Evolutionary conservation across 2,329 filamentous ascomycete species (phyloP).

Genomic region (Talaromyces sp.): DNA sequence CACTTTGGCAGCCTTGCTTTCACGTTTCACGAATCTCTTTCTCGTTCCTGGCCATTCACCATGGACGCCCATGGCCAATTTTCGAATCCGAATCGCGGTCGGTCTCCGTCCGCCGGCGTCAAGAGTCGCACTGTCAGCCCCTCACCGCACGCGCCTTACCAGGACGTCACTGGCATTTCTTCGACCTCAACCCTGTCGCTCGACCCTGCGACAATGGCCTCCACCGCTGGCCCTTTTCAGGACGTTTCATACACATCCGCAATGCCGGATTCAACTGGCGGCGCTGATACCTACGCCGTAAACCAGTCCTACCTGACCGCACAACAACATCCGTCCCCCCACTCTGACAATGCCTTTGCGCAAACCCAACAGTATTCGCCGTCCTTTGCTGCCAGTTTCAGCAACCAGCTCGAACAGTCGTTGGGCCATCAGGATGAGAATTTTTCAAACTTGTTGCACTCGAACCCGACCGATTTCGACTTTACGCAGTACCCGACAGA

Average conservation of each 20-base stretch:
- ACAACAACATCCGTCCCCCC: constrained; percentile 23
- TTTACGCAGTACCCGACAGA: constrained; percentile 34
- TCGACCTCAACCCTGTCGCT: constrained; percentile 25
- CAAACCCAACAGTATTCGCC: constrained; percentile 30
- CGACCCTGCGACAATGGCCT: constrained; percentile 27
- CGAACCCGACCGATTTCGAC: constrained; percentile 32
- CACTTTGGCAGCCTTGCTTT: neutral
- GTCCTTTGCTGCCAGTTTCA: constrained; percentile 32
- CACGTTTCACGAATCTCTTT: neutral
- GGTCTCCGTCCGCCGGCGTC: constrained; percentile 31
- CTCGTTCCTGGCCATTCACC: neutral
- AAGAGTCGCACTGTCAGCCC: constrained; percentile 39
- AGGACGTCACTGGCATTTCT: constrained; percentile 17
- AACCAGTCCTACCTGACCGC: constrained; percentile 30
- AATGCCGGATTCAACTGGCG: constrained; percentile 17
- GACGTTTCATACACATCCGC: constrained; percentile 27
- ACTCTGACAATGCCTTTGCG: constrained; percentile 27
- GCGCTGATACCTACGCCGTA: constrained; percentile 30
- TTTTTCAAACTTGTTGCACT: constrained; percentile 34
- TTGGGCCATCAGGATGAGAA: constrained; percentile 28
- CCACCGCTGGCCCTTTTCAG: constrained; percentile 24
- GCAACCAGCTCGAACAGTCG: constrained; percentile 31
- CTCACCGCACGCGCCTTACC: constrained; percentile 34
- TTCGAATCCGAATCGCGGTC: constrained; percentile 22
- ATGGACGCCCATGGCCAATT: constrained; percentile 10